Percentiles rank a stretch among this genome's conserved stretches.
These are phyloP conservation scores for Didymella lethalis DNA, from an alignment of 2,329 filamentous ascomycete genomes.

Conservation along the genomic window DNA sequence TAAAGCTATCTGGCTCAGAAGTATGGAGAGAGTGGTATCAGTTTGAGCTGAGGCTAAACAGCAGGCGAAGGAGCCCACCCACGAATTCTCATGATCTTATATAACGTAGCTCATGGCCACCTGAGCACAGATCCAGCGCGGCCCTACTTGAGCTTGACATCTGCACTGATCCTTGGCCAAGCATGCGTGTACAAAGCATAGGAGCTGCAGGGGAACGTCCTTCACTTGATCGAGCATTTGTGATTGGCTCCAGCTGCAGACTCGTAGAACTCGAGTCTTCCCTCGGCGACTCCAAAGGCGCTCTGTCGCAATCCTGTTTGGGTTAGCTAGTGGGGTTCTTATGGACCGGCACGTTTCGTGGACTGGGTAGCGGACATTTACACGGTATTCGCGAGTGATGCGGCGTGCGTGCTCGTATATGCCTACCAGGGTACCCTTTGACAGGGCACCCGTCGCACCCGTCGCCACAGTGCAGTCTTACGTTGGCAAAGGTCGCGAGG, in stretches of 20 bases:
- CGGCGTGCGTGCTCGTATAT: neutral
- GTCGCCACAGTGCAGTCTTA: neutral
- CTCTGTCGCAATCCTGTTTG: constrained; percentile 5
- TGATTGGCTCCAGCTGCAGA: constrained; percentile 4
- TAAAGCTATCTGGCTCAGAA: neutral
- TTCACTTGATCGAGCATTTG: neutral
- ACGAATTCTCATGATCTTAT: neutral
- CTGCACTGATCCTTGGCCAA: neutral
- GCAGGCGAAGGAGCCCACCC: neutral
- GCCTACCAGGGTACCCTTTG: neutral
- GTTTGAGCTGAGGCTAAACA: neutral
- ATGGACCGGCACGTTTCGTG: neutral
- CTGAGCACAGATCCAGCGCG: neutral
- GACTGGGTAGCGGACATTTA: neutral
- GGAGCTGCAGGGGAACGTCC: neutral
- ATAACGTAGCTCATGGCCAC: neutral
- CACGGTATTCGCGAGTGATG: neutral
- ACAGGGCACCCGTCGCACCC: neutral
- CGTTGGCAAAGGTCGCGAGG: neutral
- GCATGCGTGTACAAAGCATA: neutral
- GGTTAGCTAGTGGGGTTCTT: constrained; percentile 5
- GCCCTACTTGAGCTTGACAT: constrained; percentile 5
- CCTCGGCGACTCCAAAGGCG: neutral
- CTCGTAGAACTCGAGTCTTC: constrained; percentile 3
- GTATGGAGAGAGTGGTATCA: no score